Evolutionary conservation across 495 filamentous ascomycete species (phyloP), one percentile per base, ranked within the genome.

Genomic region (Clavariopsis aquatica): DNA sequence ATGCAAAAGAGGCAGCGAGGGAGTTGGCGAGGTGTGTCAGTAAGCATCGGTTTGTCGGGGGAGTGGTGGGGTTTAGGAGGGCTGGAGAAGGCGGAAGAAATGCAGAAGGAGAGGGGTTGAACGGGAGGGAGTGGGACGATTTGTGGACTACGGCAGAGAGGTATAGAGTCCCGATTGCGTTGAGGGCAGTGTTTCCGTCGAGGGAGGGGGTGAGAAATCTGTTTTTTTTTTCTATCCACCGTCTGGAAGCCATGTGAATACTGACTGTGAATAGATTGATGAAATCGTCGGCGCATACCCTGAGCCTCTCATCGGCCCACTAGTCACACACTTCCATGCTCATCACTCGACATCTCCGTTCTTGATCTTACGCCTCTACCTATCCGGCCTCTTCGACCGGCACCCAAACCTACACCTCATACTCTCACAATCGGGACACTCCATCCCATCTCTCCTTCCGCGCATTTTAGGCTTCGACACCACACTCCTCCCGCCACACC

Each of bases 51-150:
- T 85, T 86, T 59, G 76, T 86, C 0, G 85, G 85, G 5, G 84
- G 84, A 0, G 61, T 88, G 52, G 75, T 88, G 0, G 82, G 85
- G 55, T 81, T 81, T 60, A 80, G 85, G 66, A 70, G 71, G 9
- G 73, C 80, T 28, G 80, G 81, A 29, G 64, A n/a, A n/a, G n/a
- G n/a, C n/a, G 64, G n/a, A 79, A 77, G 73, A 6, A 13, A 13
- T 6, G 31, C 31, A 13, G 31, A 13, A 36, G 31, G 31, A 6
- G 82, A 80, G 62, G 81, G 84, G 23, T 76, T 70, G 12, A 59
- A 61, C 5, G 74, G 73, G 23, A 76, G 29, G 64, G 71, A 20
- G 74, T 85, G 8, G n/a, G n/a, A n/a, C n/a, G n/a, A n/a, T n/a
- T n/a, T n/a, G n/a, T 88, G 80, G 66, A 71, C 71, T 20, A 74